A percentile compares a stretch with the other conserved stretches of the same genome.
These are phyloP conservation scores for Cladophialophora yegresii DNA, from an alignment of 2,329 filamentous ascomycete genomes.

Conservation along the genomic window DNA sequence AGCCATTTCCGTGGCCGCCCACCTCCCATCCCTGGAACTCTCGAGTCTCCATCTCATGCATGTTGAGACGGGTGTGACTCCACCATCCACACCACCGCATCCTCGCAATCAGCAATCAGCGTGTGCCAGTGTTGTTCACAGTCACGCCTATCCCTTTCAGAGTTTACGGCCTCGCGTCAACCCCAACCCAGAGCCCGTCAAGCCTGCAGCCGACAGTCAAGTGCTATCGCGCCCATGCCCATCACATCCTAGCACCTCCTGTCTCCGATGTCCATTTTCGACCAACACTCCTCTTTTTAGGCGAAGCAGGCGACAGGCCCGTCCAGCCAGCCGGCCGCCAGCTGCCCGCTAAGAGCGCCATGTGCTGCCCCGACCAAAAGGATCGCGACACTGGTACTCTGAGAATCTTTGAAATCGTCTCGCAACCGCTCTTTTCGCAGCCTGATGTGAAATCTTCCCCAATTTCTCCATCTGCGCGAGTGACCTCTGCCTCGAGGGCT, in stretches of 20 bases:
- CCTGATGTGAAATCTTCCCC: conserved; percentile 21
- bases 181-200: conserved; percentile 4
- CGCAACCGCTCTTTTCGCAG: conserved; percentile 28
- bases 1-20: neutral
- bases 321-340: conserved; percentile 40
- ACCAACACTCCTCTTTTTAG: conserved; percentile 36
- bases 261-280: conserved; percentile 33
- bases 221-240: conserved; percentile 25
- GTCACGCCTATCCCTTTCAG: conserved; percentile 11
- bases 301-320: conserved; percentile 38
- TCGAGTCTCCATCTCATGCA: conserved; percentile 1
- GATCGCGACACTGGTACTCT: conserved; percentile 31
- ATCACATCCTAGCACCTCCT: conserved; percentile 31
- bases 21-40: conserved; percentile 11
- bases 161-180: conserved; percentile 4
- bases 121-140: neutral
- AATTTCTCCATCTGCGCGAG: neutral
- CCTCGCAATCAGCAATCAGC: conserved; percentile 18
- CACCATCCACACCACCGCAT: neutral
- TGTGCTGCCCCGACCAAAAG: conserved; percentile 37
- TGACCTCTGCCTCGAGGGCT: neutral
- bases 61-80: conserved; percentile 5
- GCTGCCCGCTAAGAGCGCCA: conserved; percentile 38
- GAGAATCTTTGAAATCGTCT: conserved; percentile 35
- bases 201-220: conserved; percentile 10